Conservation (phyloP, 371 early-diverging fungal genomes). For the Mucor velutinosus region DNA sequence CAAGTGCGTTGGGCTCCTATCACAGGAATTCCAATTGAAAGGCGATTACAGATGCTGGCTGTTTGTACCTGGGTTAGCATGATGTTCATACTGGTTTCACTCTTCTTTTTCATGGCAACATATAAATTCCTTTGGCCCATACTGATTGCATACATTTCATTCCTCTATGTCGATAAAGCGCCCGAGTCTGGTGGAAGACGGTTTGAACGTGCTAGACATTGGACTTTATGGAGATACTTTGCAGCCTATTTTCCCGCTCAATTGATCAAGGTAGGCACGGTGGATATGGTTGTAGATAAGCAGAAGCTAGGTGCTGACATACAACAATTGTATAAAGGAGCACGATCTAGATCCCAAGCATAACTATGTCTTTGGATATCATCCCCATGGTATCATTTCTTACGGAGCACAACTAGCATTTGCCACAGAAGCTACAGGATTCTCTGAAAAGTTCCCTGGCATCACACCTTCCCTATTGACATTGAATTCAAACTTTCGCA, state of each 20-base stretch:
- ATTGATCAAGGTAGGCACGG: constrained; percentile 64
- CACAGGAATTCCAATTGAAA: constrained; percentile 55
- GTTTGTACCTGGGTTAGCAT: constrained; percentile 39
- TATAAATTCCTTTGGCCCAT: constrained; percentile 65
- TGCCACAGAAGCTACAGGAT: constrained; percentile 72
- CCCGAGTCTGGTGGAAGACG: constrained; percentile 74
- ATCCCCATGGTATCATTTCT: constrained; percentile 86
- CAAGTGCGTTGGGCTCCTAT: constrained; percentile 31
- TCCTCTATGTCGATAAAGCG: constrained; percentile 57
- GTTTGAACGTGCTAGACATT: constrained; percentile 57
- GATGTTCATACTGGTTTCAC: constrained; percentile 40
- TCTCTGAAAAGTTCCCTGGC: constrained; percentile 71
- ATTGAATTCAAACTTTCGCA: constrained; percentile 60
- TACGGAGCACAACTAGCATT: constrained; percentile 84
- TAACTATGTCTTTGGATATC: constrained; percentile 80
- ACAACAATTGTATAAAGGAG: constrained; percentile 40
- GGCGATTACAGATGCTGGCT: constrained; percentile 75
- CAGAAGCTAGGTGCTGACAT: background rate
- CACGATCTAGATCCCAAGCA: constrained; percentile 72
- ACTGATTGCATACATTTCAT: constrained; percentile 68
- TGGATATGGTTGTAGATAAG: background rate
- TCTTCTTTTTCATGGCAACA: constrained; percentile 51
- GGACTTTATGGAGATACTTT: constrained; percentile 70
- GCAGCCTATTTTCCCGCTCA: constrained; percentile 80
- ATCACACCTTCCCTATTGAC: constrained; percentile 65